phyloP scores from a whole-genome alignment of 169 alveolate species.

The Amoebophrya sp. region DNA sequence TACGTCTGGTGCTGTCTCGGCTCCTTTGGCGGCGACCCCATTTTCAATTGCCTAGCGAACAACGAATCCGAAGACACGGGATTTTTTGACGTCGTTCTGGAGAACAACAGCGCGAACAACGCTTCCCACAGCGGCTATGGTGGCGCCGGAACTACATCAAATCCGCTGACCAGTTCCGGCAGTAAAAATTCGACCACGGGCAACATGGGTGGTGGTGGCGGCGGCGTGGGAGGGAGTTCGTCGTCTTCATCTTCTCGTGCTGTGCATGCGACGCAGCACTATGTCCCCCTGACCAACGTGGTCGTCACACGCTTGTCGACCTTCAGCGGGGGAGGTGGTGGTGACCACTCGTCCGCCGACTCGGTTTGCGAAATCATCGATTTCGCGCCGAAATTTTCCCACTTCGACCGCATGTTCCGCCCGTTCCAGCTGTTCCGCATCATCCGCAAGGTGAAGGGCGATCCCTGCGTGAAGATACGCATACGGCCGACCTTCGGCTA shows the following conservation, averaged over 20 bases:
- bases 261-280: too few relatives aligned
- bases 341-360: too few relatives aligned
- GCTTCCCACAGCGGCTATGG: too few relatives aligned
- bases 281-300: background rate
- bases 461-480: conserved; percentile 25
- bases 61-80: conserved; percentile 32
- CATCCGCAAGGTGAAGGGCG: background rate
- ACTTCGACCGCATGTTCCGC: conserved; percentile 27
- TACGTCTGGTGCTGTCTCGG: conserved; percentile 37
- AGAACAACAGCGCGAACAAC: too few relatives aligned
- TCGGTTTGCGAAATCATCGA: conserved; percentile 26
- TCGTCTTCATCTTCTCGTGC: too few relatives aligned
- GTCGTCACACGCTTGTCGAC: too few relatives aligned
- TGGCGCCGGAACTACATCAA: too few relatives aligned
- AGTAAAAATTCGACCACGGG: too few relatives aligned
- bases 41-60: conserved; percentile 25
- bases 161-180: too few relatives aligned
- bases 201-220: too few relatives aligned
- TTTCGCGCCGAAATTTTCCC: conserved; percentile 29
- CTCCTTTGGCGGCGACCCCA: conserved; percentile 31
- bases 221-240: too few relatives aligned
- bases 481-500: conserved; percentile 33
- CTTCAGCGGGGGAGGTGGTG: too few relatives aligned
- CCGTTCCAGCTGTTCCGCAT: conserved; percentile 30
- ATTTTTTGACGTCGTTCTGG: conserved; percentile 28